Base-by-base conservation (phyloP, 148 eudicot species). In the Persicaria maculosa region DNA sequence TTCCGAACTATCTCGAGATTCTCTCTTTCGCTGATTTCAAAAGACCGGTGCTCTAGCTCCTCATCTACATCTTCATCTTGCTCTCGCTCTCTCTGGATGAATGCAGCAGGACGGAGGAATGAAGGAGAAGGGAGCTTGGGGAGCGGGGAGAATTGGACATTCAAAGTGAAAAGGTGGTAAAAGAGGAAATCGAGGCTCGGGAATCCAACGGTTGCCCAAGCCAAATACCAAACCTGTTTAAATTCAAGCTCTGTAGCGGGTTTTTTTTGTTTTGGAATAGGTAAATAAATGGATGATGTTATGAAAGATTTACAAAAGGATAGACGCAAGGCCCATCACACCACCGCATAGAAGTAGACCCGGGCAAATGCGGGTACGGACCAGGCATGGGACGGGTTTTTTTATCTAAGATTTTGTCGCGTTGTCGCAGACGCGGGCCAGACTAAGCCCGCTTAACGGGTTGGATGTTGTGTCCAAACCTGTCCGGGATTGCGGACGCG, bases 181-280 rank as follows among this genome's bases (percentile, higher is more conserved):
- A 43, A 43, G 36, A 10, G 19, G 17, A 65, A 20, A 65, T 9
- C 7, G 44, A 62, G 68, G 44, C 0, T 62, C 68, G 68, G 68
- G 16, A 62, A 62, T 43, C 69, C 70, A 65, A 65, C 70, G 70
- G 70, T 43, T 65, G 17, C 16, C 17, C 70, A 65, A 65, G 15
- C 19, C 70, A 64, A 40, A 6, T 64, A n/a, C 69, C 69, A 40
- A 65, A 20, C 70, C 70, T 65, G 46, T 65, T 65, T 40, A 43
- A 65, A 65, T 43, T 62, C n/a, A 16, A 62, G 44, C 16, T 31
- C 40, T 31, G 2, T 31, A 31, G 40, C 40, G 40, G 40, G n/a
- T n/a, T n/a, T n/a, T n/a, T n/a, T n/a, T n/a, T n/a, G n/a, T n/a
- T n/a, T n/a, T n/a, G n/a, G n/a, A n/a, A n/a, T n/a, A n/a, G n/a